Conservation (phyloP, 2,329 filamentous ascomycete genomes). For the Tolypocladium nubicola region DNA sequence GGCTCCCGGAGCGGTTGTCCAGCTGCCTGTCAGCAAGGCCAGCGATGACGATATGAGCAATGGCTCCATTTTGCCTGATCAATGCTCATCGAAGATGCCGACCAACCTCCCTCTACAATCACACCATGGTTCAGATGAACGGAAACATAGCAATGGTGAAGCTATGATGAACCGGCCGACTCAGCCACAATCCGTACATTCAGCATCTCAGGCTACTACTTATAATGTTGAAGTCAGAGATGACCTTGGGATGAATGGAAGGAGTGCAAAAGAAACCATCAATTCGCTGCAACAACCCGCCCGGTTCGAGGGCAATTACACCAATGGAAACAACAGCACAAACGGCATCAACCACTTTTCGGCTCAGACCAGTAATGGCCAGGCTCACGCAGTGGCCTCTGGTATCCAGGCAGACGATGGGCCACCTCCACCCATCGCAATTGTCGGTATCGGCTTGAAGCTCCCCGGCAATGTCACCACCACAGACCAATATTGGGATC, state of each 20-base stretch:
- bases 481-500: constrained; percentile 17
- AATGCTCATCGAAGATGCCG: neutral
- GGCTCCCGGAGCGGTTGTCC: neutral
- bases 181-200: neutral
- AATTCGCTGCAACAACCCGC: neutral
- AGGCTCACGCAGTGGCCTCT: neutral
- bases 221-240: neutral
- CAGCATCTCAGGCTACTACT: neutral
- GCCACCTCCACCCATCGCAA: constrained; percentile 15
- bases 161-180: neutral
- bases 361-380: neutral
- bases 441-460: constrained; percentile 20
- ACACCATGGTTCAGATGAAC: neutral
- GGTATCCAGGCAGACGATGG: neutral
- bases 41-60: neutral
- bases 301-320: neutral
- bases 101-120: neutral
- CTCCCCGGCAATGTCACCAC: constrained; percentile 18
- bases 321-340: neutral
- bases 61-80: neutral
- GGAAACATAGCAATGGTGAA: neutral
- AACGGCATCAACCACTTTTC: neutral
- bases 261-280: neutral
- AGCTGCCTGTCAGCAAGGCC: neutral
- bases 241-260: neutral